Evolutionary conservation across 768 basidiomycete species (phyloP), one percentile per base, ranked within the genome.

Genomic region (Suillus paluster): DNA sequence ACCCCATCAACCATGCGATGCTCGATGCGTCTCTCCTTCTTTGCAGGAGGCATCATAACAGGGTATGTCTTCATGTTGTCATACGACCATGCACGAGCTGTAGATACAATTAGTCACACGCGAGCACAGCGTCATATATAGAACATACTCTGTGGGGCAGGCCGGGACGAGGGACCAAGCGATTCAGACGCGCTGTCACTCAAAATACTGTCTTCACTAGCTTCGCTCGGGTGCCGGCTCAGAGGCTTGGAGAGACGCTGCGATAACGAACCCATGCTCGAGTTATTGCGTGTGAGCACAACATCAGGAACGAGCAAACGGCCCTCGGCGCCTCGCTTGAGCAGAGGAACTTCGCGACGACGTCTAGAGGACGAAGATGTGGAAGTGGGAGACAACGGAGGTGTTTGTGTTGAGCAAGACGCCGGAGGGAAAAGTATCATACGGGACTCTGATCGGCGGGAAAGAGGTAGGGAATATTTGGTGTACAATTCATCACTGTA

Each of bases 81-180:
- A 68, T 91, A 91, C 2, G 89, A 90, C 89, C 88, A 91, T 3
- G 90, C 86, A 33, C 88, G 87, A 14, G 78, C 89, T 90, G 61
- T 23, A 45, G 52, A 34, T n/a, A 21, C 8, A 0, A 44, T 71
- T 38, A 64, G 70, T 10, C 38, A 39, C 17, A 39, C 6, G 6
- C 17, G 59, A 11, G 42, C 27, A 23, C 68, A 63, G 38, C 50
- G 30, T 41, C 44, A 48, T 23, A 15, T 3, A 17, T 5, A 7
- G 10, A 23, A 62, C 86, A 70, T 68, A 88, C 88, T 83, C 76
- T 87, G 86, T 44, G 81, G 78, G 19, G 71, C 68, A 27, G 84
- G 83, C 52, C 85, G 80, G 23, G 67, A 62, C 27, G 71, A 60
- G 30, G 68, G 64, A 2, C 62, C 61, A 57, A 73, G 50, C 23